Conservation (phyloP, 192 early-diverging fungal genomes). For the Coemansia sp. region DNA sequence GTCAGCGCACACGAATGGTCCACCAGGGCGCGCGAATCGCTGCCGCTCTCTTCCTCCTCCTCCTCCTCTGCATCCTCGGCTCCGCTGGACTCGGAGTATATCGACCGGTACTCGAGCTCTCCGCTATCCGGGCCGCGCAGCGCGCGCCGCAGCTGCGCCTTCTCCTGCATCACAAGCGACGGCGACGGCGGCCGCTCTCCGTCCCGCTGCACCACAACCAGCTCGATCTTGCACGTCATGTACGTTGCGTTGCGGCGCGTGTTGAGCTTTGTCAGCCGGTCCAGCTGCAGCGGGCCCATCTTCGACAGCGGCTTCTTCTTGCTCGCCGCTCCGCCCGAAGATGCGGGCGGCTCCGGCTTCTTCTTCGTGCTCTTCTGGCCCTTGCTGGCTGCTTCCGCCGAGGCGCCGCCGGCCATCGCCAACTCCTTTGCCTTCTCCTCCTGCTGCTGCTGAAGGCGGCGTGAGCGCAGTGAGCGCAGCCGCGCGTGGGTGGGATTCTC, state of each 20-base stretch:
- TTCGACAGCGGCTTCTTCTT: conserved; percentile 19
- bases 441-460: conserved; percentile 13
- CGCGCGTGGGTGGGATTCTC: conserved; percentile 23
- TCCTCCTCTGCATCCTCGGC: conserved; percentile 4
- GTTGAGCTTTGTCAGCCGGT: conserved; percentile 53
- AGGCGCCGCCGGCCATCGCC: background rate
- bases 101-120: conserved; percentile 14
- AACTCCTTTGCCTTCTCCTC: background rate
- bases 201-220: conserved; percentile 13
- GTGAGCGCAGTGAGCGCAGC: conserved; percentile 31
- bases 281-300: conserved; percentile 49
- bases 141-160: conserved; percentile 24
- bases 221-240: conserved; percentile 44
- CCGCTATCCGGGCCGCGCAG: background rate
- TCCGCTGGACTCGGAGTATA: conserved; percentile 17
- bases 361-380: background rate
- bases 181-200: conserved; percentile 44
- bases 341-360: background rate
- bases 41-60: background rate
- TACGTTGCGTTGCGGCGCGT: conserved; percentile 49
- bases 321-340: background rate
- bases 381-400: background rate
- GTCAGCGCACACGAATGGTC: conserved; percentile 13
- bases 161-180: conserved; percentile 39
- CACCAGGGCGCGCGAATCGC: background rate